Base-by-base conservation (phyloP, 1,284 basidiomycete genomes). In the Sanguinoderma infundibulare region DNA sequence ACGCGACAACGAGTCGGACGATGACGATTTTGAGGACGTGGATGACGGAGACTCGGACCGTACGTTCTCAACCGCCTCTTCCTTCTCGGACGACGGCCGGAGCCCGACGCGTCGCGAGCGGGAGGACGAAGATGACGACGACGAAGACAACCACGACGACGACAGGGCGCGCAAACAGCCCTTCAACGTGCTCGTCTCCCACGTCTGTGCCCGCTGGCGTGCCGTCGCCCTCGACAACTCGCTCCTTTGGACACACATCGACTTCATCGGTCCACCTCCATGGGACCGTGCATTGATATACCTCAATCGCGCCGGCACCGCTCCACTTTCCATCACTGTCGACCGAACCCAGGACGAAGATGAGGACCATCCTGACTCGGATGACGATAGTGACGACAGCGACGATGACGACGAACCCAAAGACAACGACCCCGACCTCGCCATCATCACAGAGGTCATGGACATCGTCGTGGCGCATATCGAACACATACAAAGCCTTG, bases 401-500 rank as follows among this genome's bases (percentile, higher is more conserved):
- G 39, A 50, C 26, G 57, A 84, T 46, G 77, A 85, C 58, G 42
- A 83, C 50, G 76, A 84, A 56, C 80, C 82, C n/a, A 74, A 81
- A 12, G 69, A 72, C 38, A 71, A 77, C 36, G 81, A 84, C 50
- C 78, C 57, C 4, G 64, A 84, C 69, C 75, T 77, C 4, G 75
- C 72, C 4, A 81, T 80, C 12, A 74, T 79, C 32, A 83, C 44
- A 75, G 24, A 76, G 83, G 62, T 67, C 53, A 84, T 87, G 70
- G 70, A 75, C 42, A 74, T 84, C 61, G 77, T 85, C 61, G 69
- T 76, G 17, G 79, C 83, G 39, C 75, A 83, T 60, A 79, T 86
- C 44, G 56, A 69, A 12, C 79, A 80, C 46, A 86, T 85, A 82
- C 78, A 82, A 17, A 78, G 82, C 8, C 80, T 87, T 63, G 80